Conservation (phyloP, 1,139 yeast genomes). For the Blastobotrys proliferans region DNA sequence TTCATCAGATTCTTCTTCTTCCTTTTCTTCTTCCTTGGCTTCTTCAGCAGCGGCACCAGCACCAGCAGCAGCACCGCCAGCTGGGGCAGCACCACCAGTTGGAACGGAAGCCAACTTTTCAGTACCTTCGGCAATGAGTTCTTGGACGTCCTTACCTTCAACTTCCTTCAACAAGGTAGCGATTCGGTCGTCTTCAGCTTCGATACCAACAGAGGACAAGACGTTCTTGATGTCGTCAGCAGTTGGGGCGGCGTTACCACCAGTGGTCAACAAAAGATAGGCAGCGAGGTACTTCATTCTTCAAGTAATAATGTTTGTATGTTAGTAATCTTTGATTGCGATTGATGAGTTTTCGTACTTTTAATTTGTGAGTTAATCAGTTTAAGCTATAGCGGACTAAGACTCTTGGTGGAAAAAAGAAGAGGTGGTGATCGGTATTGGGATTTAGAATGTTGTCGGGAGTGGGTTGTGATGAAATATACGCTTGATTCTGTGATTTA, state of each 20-base stretch:
- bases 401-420: slow-evolving; percentile 42
- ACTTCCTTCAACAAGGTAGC: slow-evolving; percentile 81
- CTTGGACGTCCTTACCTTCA: slow-evolving; percentile 89
- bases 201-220: slow-evolving; percentile 91
- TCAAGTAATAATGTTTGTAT: background rate
- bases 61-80: slow-evolving; percentile 65
- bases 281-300: slow-evolving; percentile 48
- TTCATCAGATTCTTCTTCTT: slow-evolving; percentile 61
- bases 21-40: slow-evolving; percentile 65
- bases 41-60: slow-evolving; percentile 66
- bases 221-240: slow-evolving; percentile 87
- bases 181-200: slow-evolving; percentile 88
- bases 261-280: slow-evolving; percentile 44
- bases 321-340: background rate
- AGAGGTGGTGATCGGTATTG: slow-evolving; percentile 10
- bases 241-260: slow-evolving; percentile 67
- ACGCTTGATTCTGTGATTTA: too few relatives aligned
- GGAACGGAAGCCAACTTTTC: slow-evolving; percentile 95
- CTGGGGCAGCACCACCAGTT: slow-evolving; percentile 92
- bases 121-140: slow-evolving; percentile 94
- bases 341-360: slow-evolving; percentile 20
- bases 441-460: slow-evolving; percentile 8
- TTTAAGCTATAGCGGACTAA: slow-evolving; percentile 61
- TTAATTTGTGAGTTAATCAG: slow-evolving; percentile 47
- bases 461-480: slow-evolving; percentile 5